These are phyloP conservation scores for Dovyalis caffra DNA, from an alignment of 345 rosid species.

Conservation along the genomic window DNA sequence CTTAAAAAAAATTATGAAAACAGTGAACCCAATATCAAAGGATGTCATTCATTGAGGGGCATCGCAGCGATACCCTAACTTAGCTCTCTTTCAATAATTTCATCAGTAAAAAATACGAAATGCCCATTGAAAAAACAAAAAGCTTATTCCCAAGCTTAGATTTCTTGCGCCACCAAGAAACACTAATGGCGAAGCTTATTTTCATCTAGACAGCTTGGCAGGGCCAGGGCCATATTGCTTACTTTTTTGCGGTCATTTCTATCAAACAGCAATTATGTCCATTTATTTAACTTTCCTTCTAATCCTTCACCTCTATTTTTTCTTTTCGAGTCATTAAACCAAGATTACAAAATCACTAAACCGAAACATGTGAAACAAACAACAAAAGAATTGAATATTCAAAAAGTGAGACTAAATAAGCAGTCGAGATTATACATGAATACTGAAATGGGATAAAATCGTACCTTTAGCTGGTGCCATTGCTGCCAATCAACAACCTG, in stretches of 20 bases:
- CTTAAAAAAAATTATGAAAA: not conserved
- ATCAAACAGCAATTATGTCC: not conserved
- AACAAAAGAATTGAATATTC: not conserved
- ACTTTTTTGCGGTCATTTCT: not conserved
- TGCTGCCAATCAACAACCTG: conserved; percentile 4
- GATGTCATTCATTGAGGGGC: not conserved
- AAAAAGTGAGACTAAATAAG: not conserved
- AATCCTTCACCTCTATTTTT: not conserved
- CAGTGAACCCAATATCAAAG: not conserved
- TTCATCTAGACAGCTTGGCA: not conserved
- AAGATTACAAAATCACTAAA: not conserved
- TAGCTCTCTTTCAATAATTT: not conserved
- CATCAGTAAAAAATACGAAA: not conserved
- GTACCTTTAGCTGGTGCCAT: conserved; percentile 28
- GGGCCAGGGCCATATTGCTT: not conserved
- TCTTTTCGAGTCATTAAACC: not conserved
- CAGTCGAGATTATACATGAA: not conserved
- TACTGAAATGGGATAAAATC: not conserved
- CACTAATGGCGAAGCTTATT: not conserved
- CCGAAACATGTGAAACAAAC: not conserved
- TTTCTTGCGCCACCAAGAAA: not conserved
- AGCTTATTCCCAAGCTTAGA: not conserved
- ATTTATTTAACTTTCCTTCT: not conserved
- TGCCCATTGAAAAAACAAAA: not conserved
- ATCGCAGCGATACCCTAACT: not conserved